Evolutionary conservation across 768 basidiomycete genomes (phyloP), one percentile per base, ranked within the genome.

Genomic region (Pleurotus giganteus): DNA sequence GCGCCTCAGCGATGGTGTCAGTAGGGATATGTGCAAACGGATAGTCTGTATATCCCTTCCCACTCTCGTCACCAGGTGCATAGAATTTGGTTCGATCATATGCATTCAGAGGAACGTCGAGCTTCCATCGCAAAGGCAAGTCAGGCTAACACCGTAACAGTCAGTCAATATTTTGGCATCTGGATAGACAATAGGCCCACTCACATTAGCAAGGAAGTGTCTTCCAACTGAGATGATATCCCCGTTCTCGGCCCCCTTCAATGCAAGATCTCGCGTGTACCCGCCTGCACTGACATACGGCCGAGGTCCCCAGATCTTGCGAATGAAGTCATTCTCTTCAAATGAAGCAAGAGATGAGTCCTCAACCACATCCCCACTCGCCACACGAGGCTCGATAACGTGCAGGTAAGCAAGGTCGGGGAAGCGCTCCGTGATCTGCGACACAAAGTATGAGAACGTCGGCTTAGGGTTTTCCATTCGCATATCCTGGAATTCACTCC

Each of bases 341-440:
- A 11, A 27, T 12, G 23, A 12, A 4, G 44, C 23, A 5, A 45
- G 9, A 1, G 70, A 69, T 17, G 70, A 61, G 13, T 58, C 60
- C 19, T 36, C 44, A 1, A 32, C 13, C 17, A 27, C 26, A 0
- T 49, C 43, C 2, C 53, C 57, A 2, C 56, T 56, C 21, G 63
- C 59, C 9, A 67, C 53, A 3, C 71, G 66, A 9, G 77, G 70
- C 57, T 84, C 80, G 41, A 74, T 63, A 19, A 76, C 58, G 57
- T 85, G 83, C 4, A 86, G 57, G 65, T 84, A 86, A 0, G 82
- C 80, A 21, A 75, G 58, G 27, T 74, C 53, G 4, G 83, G 78
- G 58, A 76, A 71, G 6, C 57, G 56, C 13, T 65, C 53, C 29
- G 66, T 67, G 23, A 87, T 56, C 37, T 74, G 52, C 4, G 68